Base-by-base conservation (phyloP, 2,329 filamentous ascomycete genomes). In the Botrytis pseudocinerea region DNA sequence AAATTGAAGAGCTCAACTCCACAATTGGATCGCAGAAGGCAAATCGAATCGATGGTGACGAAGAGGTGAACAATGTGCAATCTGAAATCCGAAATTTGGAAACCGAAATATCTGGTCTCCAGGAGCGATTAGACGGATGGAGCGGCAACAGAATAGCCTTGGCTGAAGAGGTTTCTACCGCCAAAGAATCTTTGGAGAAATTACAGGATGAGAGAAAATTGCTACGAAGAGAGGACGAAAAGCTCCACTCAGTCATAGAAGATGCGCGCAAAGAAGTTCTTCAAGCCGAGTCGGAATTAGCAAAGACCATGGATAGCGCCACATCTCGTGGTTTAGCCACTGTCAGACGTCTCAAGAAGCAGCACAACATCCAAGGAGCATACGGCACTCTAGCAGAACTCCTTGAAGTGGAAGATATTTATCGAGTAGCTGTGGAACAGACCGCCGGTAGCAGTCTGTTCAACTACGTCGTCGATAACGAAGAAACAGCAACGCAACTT, bases 321-420 rank as follows among this genome's bases (percentile, higher is more conserved):
- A 98, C 95, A 8, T 92, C 93, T 73, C 90, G 93, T 68, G 96
- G 95, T 79, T 86, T 99, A 63, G 92, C 93, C n/a, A 92, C 93
- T 4, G 92, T 99, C 28, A 91, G 94, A 71, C 90, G 92, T 61
- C 87, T 98, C 78, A 95, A 94, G 82, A 88, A 90, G 65, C 91
- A 97, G 77, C 86, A 92, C 75, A 89, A 94, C 74, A 89, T 98
- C 9, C 88, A 92, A 1, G 96, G 96, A 40, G 94, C 96, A 2
- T 97, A 97, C 80, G 96, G 97, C 68, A 97, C 95, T 0, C 83
- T 99, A 54, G 95, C 95, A 7, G 97, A 99, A 81, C 88, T 99
- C n/a, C 90, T 98, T 78, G 90, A 94, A 71, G 94, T 97, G 66
- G 89, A 87, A 73, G 94, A 97, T 70, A 88, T 90, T 70, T 98